These are phyloP conservation scores for Gnetum montanum DNA, from an alignment of 75 land plant species.

Conservation along the genomic window DNA sequence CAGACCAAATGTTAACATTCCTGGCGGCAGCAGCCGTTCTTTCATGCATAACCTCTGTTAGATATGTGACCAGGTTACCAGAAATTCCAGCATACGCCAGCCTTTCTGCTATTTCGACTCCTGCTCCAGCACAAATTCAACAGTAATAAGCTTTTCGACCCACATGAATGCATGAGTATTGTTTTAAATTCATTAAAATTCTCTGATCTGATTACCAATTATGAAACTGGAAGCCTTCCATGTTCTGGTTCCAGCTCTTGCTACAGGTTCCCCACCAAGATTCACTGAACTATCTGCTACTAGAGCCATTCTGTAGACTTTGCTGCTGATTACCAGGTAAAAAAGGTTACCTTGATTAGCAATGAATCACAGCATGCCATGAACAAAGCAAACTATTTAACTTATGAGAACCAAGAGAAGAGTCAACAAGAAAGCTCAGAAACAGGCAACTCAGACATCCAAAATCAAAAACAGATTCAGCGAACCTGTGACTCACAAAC, in stretches of 20 bases:
- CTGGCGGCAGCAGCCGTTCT: conserved; percentile 44
- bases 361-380: too few relatives aligned
- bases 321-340: too few relatives aligned
- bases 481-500: too few relatives aligned
- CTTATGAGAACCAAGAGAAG: too few relatives aligned
- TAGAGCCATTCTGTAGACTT: too few relatives aligned
- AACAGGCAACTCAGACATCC: too few relatives aligned
- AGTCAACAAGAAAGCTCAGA: too few relatives aligned
- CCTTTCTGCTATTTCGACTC: conserved; percentile 60
- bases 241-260: background rate
- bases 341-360: too few relatives aligned
- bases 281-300: conserved; percentile 5
- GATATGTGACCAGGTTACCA: conserved; percentile 49
- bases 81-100: conserved; percentile 61
- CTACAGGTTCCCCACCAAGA: background rate
- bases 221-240: conserved; percentile 1
- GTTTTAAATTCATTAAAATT: background rate
- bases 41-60: conserved; percentile 32
- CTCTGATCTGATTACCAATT: too few relatives aligned
- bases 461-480: too few relatives aligned
- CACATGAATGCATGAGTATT: background rate
- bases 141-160: background rate
- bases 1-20: conserved; percentile 53
- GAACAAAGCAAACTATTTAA: too few relatives aligned
- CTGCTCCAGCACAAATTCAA: conserved; percentile 17